Percentiles rank a stretch among this genome's conserved stretches.
Conservation (phyloP, 2,329 filamentous ascomycete genomes). For the Fusarium transvaalense region DNA sequence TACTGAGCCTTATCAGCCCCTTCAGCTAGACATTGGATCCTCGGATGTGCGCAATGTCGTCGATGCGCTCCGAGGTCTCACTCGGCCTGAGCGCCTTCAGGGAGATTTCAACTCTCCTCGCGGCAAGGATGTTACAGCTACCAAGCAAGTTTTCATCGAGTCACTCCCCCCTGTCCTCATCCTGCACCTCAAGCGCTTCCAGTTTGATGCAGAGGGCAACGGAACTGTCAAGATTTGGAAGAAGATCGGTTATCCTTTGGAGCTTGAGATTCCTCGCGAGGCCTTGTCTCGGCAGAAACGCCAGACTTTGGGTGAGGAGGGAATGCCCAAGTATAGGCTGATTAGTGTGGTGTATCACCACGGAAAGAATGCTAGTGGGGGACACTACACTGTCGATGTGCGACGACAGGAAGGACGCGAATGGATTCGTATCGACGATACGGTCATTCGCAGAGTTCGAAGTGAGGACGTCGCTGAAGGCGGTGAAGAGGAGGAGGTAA, state of each 20-base stretch:
- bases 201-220: conserved; percentile 83
- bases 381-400: conserved; percentile 98
- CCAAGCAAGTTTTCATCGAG: conserved; percentile 96
- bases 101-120: conserved; percentile 85
- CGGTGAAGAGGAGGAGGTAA: conserved; percentile 80
- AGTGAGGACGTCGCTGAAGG: conserved; percentile 90
- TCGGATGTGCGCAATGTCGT: conserved; percentile 89
- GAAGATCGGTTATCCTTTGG: conserved; percentile 93
- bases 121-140: conserved; percentile 81
- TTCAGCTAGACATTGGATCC: conserved; percentile 94
- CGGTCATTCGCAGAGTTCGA: conserved; percentile 84
- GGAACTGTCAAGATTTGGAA: conserved; percentile 99
- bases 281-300: conserved; percentile 82
- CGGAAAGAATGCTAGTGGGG: conserved; percentile 94
- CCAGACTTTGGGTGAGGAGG: conserved; percentile 72
- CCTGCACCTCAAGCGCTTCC: conserved; percentile 95
- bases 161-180: conserved; percentile 91
- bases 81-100: conserved; percentile 84
- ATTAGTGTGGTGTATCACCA: conserved; percentile 97
- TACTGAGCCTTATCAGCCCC: conserved; percentile 90
- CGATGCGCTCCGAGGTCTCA: conserved; percentile 88
- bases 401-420: conserved; percentile 93
- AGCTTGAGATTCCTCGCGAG: conserved; percentile 93
- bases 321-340: conserved; percentile 84
- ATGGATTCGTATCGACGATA: conserved; percentile 97